Percentiles rank a stretch among this genome's conserved stretches.
Conservation (phyloP, 176 grass and related monocot species). For the Zoysia japonica region DNA sequence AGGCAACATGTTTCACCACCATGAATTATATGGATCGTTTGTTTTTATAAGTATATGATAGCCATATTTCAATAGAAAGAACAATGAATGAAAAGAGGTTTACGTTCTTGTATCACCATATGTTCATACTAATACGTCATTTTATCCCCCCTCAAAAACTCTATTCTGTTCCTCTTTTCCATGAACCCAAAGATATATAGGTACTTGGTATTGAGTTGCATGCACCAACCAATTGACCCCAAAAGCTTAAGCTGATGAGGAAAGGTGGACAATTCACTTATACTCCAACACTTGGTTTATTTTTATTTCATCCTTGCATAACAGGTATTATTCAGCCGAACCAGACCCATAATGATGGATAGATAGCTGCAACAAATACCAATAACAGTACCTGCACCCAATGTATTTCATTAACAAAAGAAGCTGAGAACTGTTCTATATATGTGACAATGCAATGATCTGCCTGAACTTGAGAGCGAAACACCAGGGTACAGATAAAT, state of each 20-base stretch:
- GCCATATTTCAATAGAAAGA: slow-evolving; percentile 9
- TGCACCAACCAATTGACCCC: too few relatives aligned
- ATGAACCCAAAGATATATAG: not conserved
- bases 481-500: not conserved
- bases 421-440: slow-evolving; percentile 12
- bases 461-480: slow-evolving; percentile 1
- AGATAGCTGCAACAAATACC: slow-evolving; percentile 28
- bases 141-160: not conserved
- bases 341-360: slow-evolving; percentile 1
- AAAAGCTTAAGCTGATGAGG: too few relatives aligned
- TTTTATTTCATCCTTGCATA: not conserved
- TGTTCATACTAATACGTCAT: slow-evolving; percentile 16
- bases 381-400: not conserved
- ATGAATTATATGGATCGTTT: not conserved
- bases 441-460: not conserved
- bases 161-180: not conserved
- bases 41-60: not conserved
- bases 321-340: not conserved
- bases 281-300: not conserved
- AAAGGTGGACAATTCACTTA: too few relatives aligned
- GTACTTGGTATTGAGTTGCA: too few relatives aligned
- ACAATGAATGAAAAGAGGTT: slow-evolving; percentile 28
- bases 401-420: not conserved
- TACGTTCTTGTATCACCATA: slow-evolving; percentile 10
- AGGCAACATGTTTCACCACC: not conserved